A percentile compares a stretch with the other conserved stretches of the same genome.
Conservation (phyloP, 495 filamentous ascomycete species). For the Cladorrhinum samala region DNA sequence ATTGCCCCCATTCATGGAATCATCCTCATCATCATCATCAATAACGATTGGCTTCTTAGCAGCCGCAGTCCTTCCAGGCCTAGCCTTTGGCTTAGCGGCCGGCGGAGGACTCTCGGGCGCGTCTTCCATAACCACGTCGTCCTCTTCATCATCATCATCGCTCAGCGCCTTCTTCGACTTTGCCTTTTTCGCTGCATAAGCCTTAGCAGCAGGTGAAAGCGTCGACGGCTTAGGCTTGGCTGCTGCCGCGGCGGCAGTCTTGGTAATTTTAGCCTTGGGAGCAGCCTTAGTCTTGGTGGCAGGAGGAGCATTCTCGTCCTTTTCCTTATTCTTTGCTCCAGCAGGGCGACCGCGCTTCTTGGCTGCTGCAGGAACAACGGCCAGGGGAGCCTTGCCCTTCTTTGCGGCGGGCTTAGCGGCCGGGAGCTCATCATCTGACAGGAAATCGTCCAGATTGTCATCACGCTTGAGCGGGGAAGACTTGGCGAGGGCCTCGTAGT, state of each 20-base stretch:
- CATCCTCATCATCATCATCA: slow-evolving; percentile 40
- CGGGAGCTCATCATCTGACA: slow-evolving; percentile 54
- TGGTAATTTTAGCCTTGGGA: not conserved
- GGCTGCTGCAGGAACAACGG: slow-evolving; percentile 31
- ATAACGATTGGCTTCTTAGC: slow-evolving; percentile 37
- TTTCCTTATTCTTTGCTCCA: slow-evolving; percentile 44
- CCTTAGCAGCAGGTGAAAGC: slow-evolving; percentile 74
- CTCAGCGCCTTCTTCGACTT: slow-evolving; percentile 45
- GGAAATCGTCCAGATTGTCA: slow-evolving; percentile 54
- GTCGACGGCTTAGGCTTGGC: slow-evolving; percentile 5
- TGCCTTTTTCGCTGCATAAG: slow-evolving; percentile 65
- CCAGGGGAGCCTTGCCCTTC: slow-evolving; percentile 31
- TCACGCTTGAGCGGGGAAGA: slow-evolving; percentile 50
- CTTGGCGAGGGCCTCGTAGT: slow-evolving; percentile 75
- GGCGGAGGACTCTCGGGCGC: slow-evolving; percentile 34
- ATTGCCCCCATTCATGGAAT: slow-evolving; percentile 29
- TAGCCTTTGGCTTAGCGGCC: slow-evolving; percentile 35
- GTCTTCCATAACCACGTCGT: slow-evolving; percentile 32
- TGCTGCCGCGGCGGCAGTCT: slow-evolving; percentile 3
- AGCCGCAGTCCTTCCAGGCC: slow-evolving; percentile 43
- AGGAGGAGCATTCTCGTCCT: slow-evolving; percentile 20
- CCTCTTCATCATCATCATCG: slow-evolving; percentile 39
- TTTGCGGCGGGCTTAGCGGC: slow-evolving; percentile 37
- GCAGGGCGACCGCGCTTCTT: slow-evolving; percentile 52
- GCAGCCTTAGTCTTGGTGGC: slow-evolving; percentile 6